These are phyloP conservation scores for Leersia perrieri DNA, from an alignment of 176 grass and related monocot species.

Conservation along the genomic window DNA sequence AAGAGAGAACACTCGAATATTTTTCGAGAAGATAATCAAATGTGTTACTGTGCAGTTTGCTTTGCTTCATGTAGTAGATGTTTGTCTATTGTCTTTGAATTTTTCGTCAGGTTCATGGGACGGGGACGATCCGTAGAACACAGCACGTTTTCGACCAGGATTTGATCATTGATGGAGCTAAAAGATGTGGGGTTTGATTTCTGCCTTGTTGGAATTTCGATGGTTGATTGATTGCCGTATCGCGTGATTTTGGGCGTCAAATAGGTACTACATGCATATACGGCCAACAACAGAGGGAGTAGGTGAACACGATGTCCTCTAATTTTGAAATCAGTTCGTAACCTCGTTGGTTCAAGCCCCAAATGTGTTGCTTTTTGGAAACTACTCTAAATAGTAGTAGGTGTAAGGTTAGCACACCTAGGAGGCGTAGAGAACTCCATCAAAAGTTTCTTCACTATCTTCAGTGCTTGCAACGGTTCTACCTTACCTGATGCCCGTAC, in stretches of 20 bases:
- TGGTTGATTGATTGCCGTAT: not conserved
- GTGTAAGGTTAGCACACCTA: not conserved
- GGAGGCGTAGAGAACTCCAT: too few species aligned
- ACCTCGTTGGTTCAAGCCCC: not conserved
- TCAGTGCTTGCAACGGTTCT: not conserved
- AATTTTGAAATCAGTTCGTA: not conserved
- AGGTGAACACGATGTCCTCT: not conserved
- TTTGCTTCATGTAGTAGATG: not conserved
- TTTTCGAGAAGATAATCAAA: not conserved
- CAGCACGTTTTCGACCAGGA: not conserved
- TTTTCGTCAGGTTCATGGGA: not conserved
- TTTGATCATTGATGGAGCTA: not conserved
- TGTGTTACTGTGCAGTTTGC: not conserved
- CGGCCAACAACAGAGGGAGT: not conserved
- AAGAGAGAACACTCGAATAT: not conserved
- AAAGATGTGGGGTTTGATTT: not conserved
- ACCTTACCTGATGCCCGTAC: not conserved
- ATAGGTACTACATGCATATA: constrained; percentile 11
- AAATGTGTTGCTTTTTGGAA: not conserved
- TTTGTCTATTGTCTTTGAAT: not conserved
- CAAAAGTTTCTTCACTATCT: not conserved
- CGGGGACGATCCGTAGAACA: not conserved
- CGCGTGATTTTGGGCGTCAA: not conserved
- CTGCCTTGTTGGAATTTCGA: not conserved
- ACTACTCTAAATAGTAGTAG: not conserved